These are phyloP conservation scores for Diplodia scrobiculata DNA, from an alignment of 2,329 filamentous ascomycete species.

Conservation along the genomic window DNA sequence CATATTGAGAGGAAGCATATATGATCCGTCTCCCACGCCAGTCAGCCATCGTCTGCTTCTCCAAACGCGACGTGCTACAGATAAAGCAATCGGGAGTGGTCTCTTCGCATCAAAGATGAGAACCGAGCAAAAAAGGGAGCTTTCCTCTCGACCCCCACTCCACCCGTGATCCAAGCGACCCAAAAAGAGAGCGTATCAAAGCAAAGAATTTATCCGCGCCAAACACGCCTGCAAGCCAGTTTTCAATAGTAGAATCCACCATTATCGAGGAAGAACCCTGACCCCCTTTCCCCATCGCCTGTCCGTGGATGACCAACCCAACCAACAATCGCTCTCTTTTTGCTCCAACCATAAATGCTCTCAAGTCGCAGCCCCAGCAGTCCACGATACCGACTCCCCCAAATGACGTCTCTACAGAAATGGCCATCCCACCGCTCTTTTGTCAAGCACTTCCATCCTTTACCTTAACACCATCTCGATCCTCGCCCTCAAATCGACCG, in stretches of 20 bases:
- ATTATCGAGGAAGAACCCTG: neutral
- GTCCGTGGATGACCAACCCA: neutral
- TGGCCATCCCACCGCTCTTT: neutral
- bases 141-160: slow-evolving; percentile 7
- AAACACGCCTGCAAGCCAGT: slow-evolving; percentile 20
- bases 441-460: neutral
- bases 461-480: slow-evolving; percentile 26
- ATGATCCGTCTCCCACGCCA: too few relatives aligned
- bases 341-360: neutral
- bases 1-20: neutral
- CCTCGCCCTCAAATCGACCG: slow-evolving; percentile 27
- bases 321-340: neutral
- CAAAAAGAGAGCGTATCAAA: neutral
- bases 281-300: neutral
- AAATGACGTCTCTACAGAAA: neutral
- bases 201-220: slow-evolving; percentile 4
- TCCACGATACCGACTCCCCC: neutral
- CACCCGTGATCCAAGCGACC: neutral
- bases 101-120: neutral
- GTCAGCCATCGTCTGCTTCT: neutral
- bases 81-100: neutral
- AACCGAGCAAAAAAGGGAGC: neutral
- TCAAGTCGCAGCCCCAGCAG: neutral
- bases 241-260: neutral
- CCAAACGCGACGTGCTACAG: neutral